Base-by-base conservation (phyloP, 345 rosid species). In the Draba incana region DNA sequence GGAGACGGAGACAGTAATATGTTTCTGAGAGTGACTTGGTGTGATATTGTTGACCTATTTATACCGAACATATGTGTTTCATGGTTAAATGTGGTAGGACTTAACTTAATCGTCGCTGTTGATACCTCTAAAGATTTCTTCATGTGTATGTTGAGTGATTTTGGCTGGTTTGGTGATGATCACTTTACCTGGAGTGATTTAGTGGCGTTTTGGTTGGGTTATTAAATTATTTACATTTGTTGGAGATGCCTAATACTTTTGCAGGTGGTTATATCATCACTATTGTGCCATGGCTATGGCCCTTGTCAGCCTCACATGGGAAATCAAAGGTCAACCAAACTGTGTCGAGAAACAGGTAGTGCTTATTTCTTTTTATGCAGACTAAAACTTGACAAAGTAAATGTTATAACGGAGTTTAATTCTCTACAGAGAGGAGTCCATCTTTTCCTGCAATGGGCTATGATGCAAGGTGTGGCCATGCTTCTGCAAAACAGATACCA, bases 401-500 rank as follows among this genome's bases (percentile, higher is more conserved):
- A 69, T 48, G 20, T 66, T 49, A 51, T 66, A 49, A 46, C 38
- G 50, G 24, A 48, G 4, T 53, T 70, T 24, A 75, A 64, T 54
- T 43, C 39, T 81, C 12, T 79, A 70, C 85, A 95, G 99, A 85
- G 96, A 77, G 98, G 99, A 33, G 98, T 92, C n/a, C 85, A 89
- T 77, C 97, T 92, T 47, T 95, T 95, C 84, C 85, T 95, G 71
- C 92, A 89, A 82, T 95, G 98, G 99, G 99, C 99, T 73, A 92
- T 95, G 84, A 80, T 95, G 97, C 99, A 95, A 89, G 99, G 99
- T 68, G 92, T 92, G 48, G 94, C 98, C 23, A 92, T 95, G 99
- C 98, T 95, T 79, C 84, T 95, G 23, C 99, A 92, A 76, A 95
- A 95, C 56, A 81, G 97, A 85, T 95, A 95, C 81, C 99, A 92